phyloP scores from a whole-genome alignment of 768 basidiomycete genomes.

The Pisolithus microcarpus region DNA sequence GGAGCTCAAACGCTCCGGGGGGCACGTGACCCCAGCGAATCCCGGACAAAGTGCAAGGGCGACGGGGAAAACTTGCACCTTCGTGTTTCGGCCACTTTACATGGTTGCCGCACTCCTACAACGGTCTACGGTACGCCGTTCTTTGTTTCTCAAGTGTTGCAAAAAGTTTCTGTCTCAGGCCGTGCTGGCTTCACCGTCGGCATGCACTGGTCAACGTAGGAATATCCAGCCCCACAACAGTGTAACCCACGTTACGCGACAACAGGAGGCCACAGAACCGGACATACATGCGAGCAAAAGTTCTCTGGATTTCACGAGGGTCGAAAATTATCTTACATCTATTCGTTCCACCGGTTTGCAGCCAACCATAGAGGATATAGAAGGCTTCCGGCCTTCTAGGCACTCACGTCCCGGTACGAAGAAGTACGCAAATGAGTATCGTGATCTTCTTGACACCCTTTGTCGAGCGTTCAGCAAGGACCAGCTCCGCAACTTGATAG shows the following conservation, averaged over 20 bases:
- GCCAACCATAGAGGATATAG: constrained; percentile 55
- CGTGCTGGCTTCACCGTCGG: constrained; percentile 9
- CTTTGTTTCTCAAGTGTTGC: constrained; percentile 11
- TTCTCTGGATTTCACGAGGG: constrained; percentile 36
- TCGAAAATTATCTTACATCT: constrained; percentile 52
- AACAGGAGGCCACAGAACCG: constrained; percentile 1
- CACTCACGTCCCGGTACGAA: constrained; percentile 35
- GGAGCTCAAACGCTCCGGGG: background rate
- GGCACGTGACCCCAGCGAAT: constrained; percentile 10
- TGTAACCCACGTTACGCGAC: background rate
- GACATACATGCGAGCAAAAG: constrained; percentile 6
- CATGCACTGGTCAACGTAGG: background rate
- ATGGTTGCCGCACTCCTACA: constrained; percentile 20
- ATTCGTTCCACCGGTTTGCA: constrained; percentile 39
- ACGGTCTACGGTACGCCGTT: constrained; percentile 10
- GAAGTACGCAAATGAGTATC: constrained; percentile 48
- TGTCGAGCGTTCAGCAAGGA: constrained; percentile 55
- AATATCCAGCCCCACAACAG: background rate
- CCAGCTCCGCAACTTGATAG: constrained; percentile 52
- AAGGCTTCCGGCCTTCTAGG: constrained; percentile 42
- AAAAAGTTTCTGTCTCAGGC: constrained; percentile 22
- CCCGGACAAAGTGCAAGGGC: background rate
- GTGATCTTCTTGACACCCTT: constrained; percentile 44
- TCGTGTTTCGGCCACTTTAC: background rate
- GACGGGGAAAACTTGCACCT: background rate